These are phyloP conservation scores for Trametes meyenii DNA, from an alignment of 768 basidiomycete genomes.

Conservation along the genomic window DNA sequence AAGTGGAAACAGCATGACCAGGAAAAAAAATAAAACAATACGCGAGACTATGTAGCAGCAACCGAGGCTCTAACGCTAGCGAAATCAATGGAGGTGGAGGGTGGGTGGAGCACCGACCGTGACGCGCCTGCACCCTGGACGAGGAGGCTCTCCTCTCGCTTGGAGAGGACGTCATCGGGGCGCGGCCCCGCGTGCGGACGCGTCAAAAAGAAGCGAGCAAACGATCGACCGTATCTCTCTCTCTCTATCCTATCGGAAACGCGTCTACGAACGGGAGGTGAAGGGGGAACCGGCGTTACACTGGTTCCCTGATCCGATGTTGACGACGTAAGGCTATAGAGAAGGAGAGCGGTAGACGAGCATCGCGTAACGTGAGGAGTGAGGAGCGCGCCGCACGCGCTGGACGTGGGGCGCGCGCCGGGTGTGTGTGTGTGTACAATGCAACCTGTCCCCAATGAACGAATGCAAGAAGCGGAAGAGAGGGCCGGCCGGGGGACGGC, in stretches of 20 bases:
- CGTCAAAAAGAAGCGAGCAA: slow-evolving; percentile 1
- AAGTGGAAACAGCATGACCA: background rate
- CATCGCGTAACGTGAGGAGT: background rate
- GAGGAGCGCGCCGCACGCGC: background rate
- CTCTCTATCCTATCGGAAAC: too few species aligned
- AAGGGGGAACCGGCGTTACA: background rate
- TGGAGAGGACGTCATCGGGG: slow-evolving; percentile 3
- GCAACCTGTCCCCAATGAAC: slow-evolving; percentile 3
- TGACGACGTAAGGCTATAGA: background rate
- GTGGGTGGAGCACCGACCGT: background rate
- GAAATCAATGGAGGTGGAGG: background rate
- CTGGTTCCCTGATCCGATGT: background rate
- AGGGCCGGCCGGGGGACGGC: slow-evolving; percentile 8
- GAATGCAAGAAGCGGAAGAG: background rate
- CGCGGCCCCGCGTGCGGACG: slow-evolving; percentile 12
- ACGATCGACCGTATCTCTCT: background rate
- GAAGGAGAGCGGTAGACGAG: background rate
- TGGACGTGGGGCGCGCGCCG: background rate
- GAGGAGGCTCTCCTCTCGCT: background rate
- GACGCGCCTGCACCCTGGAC: slow-evolving; percentile 11
- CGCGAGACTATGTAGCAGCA: background rate
- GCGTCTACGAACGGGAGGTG: too few species aligned
- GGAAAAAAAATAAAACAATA: background rate
- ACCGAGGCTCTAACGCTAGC: too few species aligned
- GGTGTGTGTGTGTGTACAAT: slow-evolving; percentile 2